These are phyloP conservation scores for Trichoderma sp. DNA, from an alignment of 2,329 filamentous ascomycete genomes.

Conservation along the genomic window DNA sequence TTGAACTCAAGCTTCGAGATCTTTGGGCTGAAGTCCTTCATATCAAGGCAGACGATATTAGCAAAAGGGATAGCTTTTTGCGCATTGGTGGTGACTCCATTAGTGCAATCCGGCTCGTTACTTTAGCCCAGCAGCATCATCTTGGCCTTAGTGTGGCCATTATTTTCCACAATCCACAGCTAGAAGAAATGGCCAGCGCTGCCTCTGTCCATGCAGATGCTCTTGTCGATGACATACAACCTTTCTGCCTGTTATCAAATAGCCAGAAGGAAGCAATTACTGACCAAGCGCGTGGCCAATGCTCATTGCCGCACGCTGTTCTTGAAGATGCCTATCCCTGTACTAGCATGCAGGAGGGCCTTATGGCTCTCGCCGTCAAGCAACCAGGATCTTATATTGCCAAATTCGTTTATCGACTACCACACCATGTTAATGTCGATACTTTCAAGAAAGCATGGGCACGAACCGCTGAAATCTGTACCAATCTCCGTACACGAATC, in stretches of 20 bases:
- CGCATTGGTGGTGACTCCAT: conserved; percentile 19
- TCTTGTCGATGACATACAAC: background rate
- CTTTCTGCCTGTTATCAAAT: background rate
- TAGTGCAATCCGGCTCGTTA: conserved; percentile 5
- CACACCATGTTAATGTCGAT: conserved; percentile 23
- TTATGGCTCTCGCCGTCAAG: conserved; percentile 30
- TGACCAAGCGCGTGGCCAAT: background rate
- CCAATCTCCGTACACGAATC: conserved; percentile 25
- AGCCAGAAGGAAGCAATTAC: background rate
- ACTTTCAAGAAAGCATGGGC: conserved; percentile 23
- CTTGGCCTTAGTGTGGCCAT: background rate
- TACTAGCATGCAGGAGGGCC: conserved; percentile 23
- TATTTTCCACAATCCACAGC: background rate
- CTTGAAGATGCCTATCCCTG: conserved; percentile 24
- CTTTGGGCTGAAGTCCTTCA: conserved; percentile 14
- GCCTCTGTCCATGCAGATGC: background rate
- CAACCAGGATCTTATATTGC: conserved; percentile 35
- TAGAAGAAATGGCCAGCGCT: background rate
- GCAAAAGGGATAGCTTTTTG: conserved; percentile 17
- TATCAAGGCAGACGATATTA: background rate
- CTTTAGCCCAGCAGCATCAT: background rate
- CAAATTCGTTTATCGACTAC: conserved; percentile 25
- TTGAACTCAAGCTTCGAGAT: conserved; percentile 9
- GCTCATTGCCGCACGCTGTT: background rate
- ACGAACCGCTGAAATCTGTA: conserved; percentile 16